A percentile compares a stretch with the other conserved stretches of the same genome.
phyloP scores from a whole-genome alignment of 352 stramenopile genomes.

The Peronosclerospora sorghi region DNA sequence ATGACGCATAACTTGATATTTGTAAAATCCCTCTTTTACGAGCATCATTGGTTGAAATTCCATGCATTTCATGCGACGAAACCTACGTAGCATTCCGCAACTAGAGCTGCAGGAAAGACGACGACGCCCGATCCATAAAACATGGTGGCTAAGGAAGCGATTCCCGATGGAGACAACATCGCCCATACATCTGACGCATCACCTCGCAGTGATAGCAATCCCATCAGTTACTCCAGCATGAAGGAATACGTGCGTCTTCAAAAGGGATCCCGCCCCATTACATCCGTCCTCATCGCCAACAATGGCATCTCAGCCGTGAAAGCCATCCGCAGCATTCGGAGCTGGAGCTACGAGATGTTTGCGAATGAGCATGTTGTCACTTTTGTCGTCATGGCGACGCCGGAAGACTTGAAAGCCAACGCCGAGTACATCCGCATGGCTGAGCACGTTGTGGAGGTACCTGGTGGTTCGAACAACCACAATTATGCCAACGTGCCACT shows the following conservation, averaged over 20 bases:
- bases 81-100: constrained; percentile 23
- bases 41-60: constrained; percentile 7
- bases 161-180: not conserved
- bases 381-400: constrained; percentile 99
- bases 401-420: constrained; percentile 98
- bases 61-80: constrained; percentile 2
- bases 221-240: constrained; percentile 81
- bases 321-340: constrained; percentile 96
- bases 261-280: constrained; percentile 86
- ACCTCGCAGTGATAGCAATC: constrained; percentile 42
- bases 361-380: constrained; percentile 87
- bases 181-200: not conserved
- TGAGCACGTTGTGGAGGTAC: constrained; percentile 99
- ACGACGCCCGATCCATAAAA: constrained; percentile 16
- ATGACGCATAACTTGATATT: constrained; percentile 14
- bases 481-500: constrained; percentile 99
- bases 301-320: constrained; percentile 99
- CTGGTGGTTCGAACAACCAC: constrained; percentile 99
- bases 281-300: constrained; percentile 98
- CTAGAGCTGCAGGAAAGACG: constrained; percentile 23
- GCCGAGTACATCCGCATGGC: constrained; percentile 99
- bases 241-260: constrained; percentile 88
- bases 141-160: constrained; percentile 26
- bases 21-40: not conserved
- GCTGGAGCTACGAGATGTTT: constrained; percentile 98